Percentiles rank a stretch among this genome's conserved stretches.
These are phyloP conservation scores for Bromus sterilis DNA, from an alignment of 176 grass and related monocot genomes.

Conservation along the genomic window DNA sequence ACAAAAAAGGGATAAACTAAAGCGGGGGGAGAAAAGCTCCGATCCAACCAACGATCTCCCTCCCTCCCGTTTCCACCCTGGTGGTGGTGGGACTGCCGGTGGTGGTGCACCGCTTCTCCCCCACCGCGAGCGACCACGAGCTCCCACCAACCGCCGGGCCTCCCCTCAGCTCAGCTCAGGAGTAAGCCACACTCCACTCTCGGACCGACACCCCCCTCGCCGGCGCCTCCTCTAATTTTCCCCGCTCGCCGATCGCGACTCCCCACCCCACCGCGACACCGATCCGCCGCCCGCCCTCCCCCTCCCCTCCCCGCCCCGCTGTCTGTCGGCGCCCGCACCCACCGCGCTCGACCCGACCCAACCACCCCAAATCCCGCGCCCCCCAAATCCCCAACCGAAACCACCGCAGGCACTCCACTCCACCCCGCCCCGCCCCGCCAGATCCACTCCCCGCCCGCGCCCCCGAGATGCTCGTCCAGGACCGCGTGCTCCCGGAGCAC, in stretches of 20 bases:
- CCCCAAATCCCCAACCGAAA: slow-evolving; percentile 30
- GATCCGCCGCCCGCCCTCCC: slow-evolving; percentile 27
- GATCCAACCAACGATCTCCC: not conserved
- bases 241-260: slow-evolving; percentile 34
- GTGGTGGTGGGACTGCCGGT: not conserved
- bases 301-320: slow-evolving; percentile 29
- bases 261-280: slow-evolving; percentile 44
- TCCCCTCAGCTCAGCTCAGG: not conserved
- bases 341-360: slow-evolving; percentile 4
- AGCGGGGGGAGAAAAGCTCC: not conserved
- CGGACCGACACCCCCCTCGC: slow-evolving; percentile 33
- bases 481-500: slow-evolving; percentile 34
- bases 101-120: not conserved
- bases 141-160: slow-evolving; percentile 24
- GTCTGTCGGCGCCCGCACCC: slow-evolving; percentile 41
- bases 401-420: not conserved
- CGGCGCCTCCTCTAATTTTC: not conserved
- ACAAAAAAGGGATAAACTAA: not conserved
- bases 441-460: slow-evolving; percentile 8
- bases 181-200: slow-evolving; percentile 41
- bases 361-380: slow-evolving; percentile 46
- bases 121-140: slow-evolving; percentile 12
- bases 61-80: not conserved
- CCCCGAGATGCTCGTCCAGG: slow-evolving; percentile 75
- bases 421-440: not conserved